Evolutionary conservation across 176 grass and related monocot genomes (phyloP).

Genomic region (Elaeis guineensis): DNA sequence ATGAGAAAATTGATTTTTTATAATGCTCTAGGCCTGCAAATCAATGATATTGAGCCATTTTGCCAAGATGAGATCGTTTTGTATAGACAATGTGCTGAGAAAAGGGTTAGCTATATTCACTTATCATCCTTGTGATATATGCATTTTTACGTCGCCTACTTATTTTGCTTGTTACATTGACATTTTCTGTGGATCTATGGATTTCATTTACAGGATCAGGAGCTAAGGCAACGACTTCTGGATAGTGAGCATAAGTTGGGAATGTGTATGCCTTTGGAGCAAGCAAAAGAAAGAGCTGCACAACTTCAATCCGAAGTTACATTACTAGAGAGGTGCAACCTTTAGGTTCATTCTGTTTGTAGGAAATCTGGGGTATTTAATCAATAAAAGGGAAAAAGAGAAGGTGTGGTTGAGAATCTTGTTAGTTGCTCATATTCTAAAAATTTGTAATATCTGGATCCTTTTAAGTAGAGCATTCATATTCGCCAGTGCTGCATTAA

Average conservation of each 20-base stretch:
- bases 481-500: too few relatives aligned
- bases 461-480: too few relatives aligned
- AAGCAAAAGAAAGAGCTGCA: conserved; percentile 61
- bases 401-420: too few relatives aligned
- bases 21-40: conserved; percentile 56
- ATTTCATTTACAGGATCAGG: conserved; percentile 55
- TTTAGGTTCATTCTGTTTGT: not conserved
- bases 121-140: too few relatives aligned
- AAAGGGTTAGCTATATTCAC: conserved; percentile 45
- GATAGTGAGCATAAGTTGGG: conserved; percentile 84
- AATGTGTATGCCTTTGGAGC: conserved; percentile 65
- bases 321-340: conserved; percentile 58
- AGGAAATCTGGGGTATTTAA: too few relatives aligned
- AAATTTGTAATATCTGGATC: too few relatives aligned
- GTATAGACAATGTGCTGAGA: conserved; percentile 71
- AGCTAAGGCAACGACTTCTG: conserved; percentile 66
- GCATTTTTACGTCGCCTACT: not conserved
- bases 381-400: too few relatives aligned
- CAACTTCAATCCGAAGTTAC: conserved; percentile 79
- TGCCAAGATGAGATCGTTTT: conserved; percentile 90
- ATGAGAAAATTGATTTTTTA: too few relatives aligned
- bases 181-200: not conserved
- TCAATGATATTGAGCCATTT: conserved; percentile 96
- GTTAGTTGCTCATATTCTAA: too few relatives aligned
- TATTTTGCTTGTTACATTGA: not conserved